phyloP scores from a whole-genome alignment of 352 stramenopile species.

The Albugo laibachii region DNA sequence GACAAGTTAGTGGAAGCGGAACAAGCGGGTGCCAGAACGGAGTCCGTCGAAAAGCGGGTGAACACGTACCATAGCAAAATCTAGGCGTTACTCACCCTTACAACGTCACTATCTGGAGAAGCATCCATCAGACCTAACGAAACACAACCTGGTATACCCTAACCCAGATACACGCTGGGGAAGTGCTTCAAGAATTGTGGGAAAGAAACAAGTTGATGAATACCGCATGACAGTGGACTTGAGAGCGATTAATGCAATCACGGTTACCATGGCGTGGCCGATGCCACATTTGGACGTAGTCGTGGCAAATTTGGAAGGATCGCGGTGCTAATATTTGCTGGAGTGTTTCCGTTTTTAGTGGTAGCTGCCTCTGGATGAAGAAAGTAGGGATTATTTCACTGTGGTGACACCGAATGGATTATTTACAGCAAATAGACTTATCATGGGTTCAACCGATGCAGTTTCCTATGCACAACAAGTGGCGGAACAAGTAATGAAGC shows the following conservation, averaged over 20 bases:
- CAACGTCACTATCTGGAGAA: not conserved
- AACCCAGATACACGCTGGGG: not conserved
- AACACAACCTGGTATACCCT: not conserved
- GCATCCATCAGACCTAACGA: not conserved
- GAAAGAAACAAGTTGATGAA: not conserved
- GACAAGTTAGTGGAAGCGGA: not conserved
- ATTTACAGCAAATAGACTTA: slow-evolving; percentile 8
- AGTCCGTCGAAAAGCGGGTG: not conserved
- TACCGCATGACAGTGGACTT: not conserved
- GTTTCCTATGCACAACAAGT: slow-evolving; percentile 10
- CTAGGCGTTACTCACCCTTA: not conserved
- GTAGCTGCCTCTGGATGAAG: not conserved
- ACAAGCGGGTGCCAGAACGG: not conserved
- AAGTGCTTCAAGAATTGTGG: not conserved
- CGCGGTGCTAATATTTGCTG: not conserved
- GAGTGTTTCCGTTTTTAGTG: slow-evolving; percentile 5
- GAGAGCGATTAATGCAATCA: slow-evolving; percentile 5
- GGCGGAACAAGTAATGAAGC: not conserved
- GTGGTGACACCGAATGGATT: slow-evolving; percentile 9
- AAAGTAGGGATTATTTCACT: not conserved
- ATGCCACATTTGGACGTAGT: slow-evolving; percentile 8
- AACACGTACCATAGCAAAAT: not conserved
- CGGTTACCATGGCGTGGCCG: slow-evolving; percentile 8
- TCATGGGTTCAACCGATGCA: slow-evolving; percentile 6
- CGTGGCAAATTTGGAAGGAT: not conserved